Conservation (phyloP, 2,329 filamentous ascomycete species). For the Alternaria gansuensis region DNA sequence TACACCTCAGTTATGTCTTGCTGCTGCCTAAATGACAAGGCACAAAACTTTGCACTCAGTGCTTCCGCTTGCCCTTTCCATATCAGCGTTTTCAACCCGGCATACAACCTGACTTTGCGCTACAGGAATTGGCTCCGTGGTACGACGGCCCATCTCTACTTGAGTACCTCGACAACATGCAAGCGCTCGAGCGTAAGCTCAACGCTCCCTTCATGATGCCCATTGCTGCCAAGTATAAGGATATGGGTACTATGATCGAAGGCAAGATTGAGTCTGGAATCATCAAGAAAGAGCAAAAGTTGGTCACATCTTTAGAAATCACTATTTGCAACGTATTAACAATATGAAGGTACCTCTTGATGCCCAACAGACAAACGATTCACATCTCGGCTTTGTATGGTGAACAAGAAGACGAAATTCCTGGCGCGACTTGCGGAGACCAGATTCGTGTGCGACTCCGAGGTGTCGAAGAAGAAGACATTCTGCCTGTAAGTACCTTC, state of each 20-base stretch:
- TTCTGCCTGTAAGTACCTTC: conserved; percentile 69
- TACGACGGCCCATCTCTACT: conserved; percentile 89
- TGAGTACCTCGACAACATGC: conserved; percentile 95
- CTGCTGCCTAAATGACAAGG: too few species aligned
- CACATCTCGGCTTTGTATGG: conserved; percentile 88
- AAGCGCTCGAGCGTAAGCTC: conserved; percentile 90
- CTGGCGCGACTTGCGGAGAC: conserved; percentile 85
- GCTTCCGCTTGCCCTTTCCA: too few species aligned
- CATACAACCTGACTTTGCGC: background rate
- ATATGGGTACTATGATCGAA: conserved; percentile 97
- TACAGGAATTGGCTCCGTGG: conserved; percentile 74
- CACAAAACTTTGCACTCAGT: too few species aligned
- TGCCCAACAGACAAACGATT: conserved; percentile 89
- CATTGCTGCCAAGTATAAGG: conserved; percentile 92
- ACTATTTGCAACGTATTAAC: background rate
- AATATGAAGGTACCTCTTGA: conserved; percentile 85
- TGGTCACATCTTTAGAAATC: background rate
- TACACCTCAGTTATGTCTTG: too few species aligned
- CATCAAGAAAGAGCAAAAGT: conserved; percentile 24
- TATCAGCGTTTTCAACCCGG: too few species aligned
- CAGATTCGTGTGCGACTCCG: conserved; percentile 92
- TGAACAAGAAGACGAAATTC: conserved; percentile 93
- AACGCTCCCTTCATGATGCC: conserved; percentile 99
- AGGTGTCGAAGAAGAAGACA: conserved; percentile 96
- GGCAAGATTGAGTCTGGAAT: conserved; percentile 88